These are phyloP conservation scores for Penicillium taxi DNA, from an alignment of 495 filamentous ascomycete species.

Conservation along the genomic window DNA sequence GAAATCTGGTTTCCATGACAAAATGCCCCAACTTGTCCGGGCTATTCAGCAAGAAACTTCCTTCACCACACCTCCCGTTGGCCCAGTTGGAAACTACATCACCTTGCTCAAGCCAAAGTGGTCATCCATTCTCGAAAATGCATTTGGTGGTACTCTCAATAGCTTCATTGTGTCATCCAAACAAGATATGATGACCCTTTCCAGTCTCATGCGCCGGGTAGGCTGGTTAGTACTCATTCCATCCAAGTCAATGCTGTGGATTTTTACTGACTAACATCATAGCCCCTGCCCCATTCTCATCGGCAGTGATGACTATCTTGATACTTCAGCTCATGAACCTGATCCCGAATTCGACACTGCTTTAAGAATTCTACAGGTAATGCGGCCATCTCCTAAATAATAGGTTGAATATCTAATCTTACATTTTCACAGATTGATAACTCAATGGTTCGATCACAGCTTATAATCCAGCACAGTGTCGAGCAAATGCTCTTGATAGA, in stretches of 20 bases:
- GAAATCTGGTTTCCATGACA: conserved; percentile 49
- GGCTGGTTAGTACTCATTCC: conserved; percentile 36
- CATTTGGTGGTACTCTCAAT: conserved; percentile 54
- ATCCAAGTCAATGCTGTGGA: background rate
- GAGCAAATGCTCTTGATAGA: conserved; percentile 80
- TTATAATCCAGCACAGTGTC: conserved; percentile 75
- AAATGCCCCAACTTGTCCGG: conserved; percentile 54
- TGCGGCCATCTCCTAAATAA: conserved; percentile 1
- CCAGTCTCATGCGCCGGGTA: conserved; percentile 51
- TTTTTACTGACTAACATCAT: background rate
- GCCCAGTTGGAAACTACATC: conserved; percentile 72
- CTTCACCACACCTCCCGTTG: conserved; percentile 67
- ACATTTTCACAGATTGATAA: conserved; percentile 56
- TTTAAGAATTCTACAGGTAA: conserved; percentile 62
- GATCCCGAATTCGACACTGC: conserved; percentile 64
- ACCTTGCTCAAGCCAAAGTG: conserved; percentile 71
- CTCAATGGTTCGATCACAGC: conserved; percentile 62
- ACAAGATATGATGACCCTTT: conserved; percentile 56
- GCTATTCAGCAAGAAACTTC: conserved; percentile 57
- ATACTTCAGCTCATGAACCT: conserved; percentile 63
- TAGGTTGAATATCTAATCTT: background rate
- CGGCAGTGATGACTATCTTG: conserved; percentile 48
- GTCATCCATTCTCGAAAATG: conserved; percentile 73
- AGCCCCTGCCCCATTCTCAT: conserved; percentile 59
- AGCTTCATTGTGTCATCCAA: conserved; percentile 76